phyloP scores from a whole-genome alignment of 2,329 filamentous ascomycete genomes.

The Aureobasidium sp. region DNA sequence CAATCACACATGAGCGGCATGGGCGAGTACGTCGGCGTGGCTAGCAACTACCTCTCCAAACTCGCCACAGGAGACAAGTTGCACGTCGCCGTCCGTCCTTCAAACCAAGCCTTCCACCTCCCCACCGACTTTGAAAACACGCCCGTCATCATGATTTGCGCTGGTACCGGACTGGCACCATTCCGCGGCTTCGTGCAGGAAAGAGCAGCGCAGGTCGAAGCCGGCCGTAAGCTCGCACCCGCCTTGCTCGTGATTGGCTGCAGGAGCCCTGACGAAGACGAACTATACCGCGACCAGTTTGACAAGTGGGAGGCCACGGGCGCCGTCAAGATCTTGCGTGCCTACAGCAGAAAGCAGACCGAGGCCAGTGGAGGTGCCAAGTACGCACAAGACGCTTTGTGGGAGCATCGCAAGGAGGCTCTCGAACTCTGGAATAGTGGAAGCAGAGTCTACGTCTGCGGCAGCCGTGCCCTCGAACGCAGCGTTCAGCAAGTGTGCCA shows the following conservation, averaged over 20 bases:
- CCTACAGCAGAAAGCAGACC: conserved; percentile 46
- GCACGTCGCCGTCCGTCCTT: conserved; percentile 37
- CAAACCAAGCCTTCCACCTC: conserved; percentile 38
- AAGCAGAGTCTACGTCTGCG: conserved; percentile 59
- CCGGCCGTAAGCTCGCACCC: conserved; percentile 42
- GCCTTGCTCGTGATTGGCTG: conserved; percentile 63
- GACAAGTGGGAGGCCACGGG: conserved; percentile 54
- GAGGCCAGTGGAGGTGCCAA: conserved; percentile 42
- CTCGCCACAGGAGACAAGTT: conserved; percentile 36
- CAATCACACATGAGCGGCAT: conserved; percentile 22
- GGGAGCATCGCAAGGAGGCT: conserved; percentile 41
- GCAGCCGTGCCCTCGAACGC: conserved; percentile 44
- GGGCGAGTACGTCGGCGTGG: conserved; percentile 37
- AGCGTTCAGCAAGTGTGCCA: conserved; percentile 37
- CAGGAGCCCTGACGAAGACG: conserved; percentile 48
- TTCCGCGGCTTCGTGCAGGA: conserved; percentile 99
- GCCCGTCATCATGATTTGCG: conserved; percentile 81
- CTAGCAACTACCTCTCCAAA: conserved; percentile 36
- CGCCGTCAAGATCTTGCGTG: conserved; percentile 54
- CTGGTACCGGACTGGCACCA: conserved; percentile 96
- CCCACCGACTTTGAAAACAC: conserved; percentile 35
- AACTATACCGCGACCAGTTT: conserved; percentile 55
- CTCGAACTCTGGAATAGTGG: conserved; percentile 41
- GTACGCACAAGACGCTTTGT: conserved; percentile 49
- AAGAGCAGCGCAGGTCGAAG: conserved; percentile 48